These are phyloP conservation scores for Erigeron canadensis DNA, from an alignment of 129 eudicot genomes.

Conservation along the genomic window DNA sequence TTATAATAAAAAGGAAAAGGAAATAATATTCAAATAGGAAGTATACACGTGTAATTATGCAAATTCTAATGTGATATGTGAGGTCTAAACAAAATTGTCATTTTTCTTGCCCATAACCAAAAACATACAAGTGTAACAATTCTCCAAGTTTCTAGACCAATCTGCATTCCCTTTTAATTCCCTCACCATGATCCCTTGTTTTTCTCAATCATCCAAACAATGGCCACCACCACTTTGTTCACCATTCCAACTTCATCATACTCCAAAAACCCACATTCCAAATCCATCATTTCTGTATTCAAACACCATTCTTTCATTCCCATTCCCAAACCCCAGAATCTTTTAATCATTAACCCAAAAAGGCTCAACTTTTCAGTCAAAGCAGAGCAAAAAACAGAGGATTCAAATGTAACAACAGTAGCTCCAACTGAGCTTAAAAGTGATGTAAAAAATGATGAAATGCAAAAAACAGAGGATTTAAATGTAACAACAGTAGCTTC, in stretches of 20 bases:
- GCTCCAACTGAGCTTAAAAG: constrained; percentile 35
- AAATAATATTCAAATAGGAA: too few species aligned
- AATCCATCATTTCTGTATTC: constrained; percentile 26
- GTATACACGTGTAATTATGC: too few species aligned
- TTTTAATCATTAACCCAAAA: constrained; percentile 32
- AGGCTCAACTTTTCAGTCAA: constrained; percentile 42
- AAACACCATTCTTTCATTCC: constrained; percentile 28
- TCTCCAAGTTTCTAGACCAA: constrained; percentile 74
- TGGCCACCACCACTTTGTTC: constrained; percentile 48
- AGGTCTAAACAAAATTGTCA: constrained; percentile 12
- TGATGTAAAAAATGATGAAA: too few species aligned
- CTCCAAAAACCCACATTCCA: constrained; percentile 17
- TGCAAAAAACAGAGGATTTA: constrained; percentile 43
- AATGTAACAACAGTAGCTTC: constrained; percentile 42
- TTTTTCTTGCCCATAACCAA: constrained; percentile 2
- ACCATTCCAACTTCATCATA: constrained; percentile 39
- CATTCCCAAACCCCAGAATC: constrained; percentile 19
- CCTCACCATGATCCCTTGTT: constrained; percentile 19
- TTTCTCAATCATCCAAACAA: constrained; percentile 28
- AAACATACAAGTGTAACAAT: constrained; percentile 41
- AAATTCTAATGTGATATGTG: too few species aligned
- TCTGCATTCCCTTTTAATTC: constrained; percentile 22
- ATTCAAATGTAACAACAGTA: constrained; percentile 39
- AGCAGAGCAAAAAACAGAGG: constrained; percentile 55
- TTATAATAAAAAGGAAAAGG: too few species aligned